These are phyloP conservation scores for Chlorociboria aeruginascens DNA, from an alignment of 495 filamentous ascomycete genomes.

Conservation along the genomic window DNA sequence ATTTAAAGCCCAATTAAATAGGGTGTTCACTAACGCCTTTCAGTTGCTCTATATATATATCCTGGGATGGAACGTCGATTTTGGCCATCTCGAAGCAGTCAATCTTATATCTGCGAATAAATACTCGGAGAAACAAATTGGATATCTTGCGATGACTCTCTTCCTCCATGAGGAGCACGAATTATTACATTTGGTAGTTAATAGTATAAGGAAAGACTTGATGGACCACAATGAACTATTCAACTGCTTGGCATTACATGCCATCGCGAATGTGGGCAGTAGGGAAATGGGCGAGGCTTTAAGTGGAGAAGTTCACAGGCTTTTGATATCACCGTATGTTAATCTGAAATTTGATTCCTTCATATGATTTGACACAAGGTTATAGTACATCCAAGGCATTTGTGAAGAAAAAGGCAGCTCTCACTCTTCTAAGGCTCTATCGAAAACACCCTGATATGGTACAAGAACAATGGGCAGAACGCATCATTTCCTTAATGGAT, in stretches of 20 bases:
- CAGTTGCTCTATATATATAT: constrained; percentile 97
- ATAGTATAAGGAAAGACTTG: constrained; percentile 95
- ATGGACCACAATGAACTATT: constrained; percentile 91
- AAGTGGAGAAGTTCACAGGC: constrained; percentile 81
- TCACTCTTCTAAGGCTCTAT: constrained; percentile 91
- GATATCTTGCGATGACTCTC: constrained; percentile 92
- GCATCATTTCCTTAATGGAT: constrained; percentile 98
- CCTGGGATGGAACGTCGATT: constrained; percentile 97
- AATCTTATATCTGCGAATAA: constrained; percentile 93
- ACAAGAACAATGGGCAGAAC: constrained; percentile 90
- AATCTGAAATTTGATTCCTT: background rate
- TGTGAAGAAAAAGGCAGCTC: constrained; percentile 97
- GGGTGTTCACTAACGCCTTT: constrained; percentile 18
- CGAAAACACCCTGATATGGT: constrained; percentile 89
- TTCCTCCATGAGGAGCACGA: constrained; percentile 98
- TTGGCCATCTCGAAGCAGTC: constrained; percentile 95
- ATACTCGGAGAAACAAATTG: constrained; percentile 99
- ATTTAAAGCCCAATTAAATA: background rate
- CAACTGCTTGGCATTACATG: constrained; percentile 96
- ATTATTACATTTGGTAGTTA: constrained; percentile 88
- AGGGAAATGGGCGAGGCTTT: constrained; percentile 95
- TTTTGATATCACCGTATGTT: constrained; percentile 90
- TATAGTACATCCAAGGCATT: constrained; percentile 87
- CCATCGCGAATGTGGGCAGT: constrained; percentile 95
- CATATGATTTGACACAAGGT: background rate